Evolutionary conservation across 2,329 filamentous ascomycete genomes (phyloP).

Genomic region (Sporothrix brasiliensis): DNA sequence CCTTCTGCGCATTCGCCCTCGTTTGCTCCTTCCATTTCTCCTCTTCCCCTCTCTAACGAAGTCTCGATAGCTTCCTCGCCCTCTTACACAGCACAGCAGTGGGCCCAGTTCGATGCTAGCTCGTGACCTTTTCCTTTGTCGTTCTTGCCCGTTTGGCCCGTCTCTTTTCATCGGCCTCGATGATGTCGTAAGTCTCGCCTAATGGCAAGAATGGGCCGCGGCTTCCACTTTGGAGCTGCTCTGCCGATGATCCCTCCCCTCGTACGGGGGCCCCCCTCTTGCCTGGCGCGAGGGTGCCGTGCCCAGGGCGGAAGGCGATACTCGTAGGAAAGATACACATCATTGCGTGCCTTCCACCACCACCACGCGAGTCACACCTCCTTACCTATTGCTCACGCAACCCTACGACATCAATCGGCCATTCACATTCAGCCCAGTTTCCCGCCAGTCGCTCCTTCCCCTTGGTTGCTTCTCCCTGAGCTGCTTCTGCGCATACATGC

Average conservation of each 20-base stretch:
- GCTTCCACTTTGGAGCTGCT: constrained; percentile 11
- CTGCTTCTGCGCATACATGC: neutral
- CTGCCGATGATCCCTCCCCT: constrained; percentile 1
- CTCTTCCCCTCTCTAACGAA: neutral
- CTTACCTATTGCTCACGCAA: constrained; percentile 17
- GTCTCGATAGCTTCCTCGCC: neutral
- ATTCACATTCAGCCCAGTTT: constrained; percentile 17
- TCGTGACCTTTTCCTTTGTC: constrained; percentile 24
- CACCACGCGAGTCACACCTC: constrained; percentile 14
- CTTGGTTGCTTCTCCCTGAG: neutral
- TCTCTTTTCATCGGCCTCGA: neutral
- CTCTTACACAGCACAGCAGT: neutral
- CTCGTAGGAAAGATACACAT: constrained; percentile 14
- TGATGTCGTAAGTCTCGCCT: constrained; percentile 25
- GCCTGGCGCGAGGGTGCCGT: neutral
- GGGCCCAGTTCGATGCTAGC: constrained; percentile 17
- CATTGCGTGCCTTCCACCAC: constrained; percentile 4
- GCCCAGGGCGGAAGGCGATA: neutral
- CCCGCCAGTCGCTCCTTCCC: constrained; percentile 21
- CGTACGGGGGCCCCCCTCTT: neutral
- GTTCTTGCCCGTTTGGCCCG: constrained; percentile 14
- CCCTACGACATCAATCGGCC: neutral
- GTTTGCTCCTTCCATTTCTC: neutral
- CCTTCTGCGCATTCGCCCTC: constrained; percentile 5
- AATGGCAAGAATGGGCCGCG: constrained; percentile 8